These are phyloP conservation scores for Tolypocladium tropicale DNA, from an alignment of 2,329 filamentous ascomycete species.

Conservation along the genomic window DNA sequence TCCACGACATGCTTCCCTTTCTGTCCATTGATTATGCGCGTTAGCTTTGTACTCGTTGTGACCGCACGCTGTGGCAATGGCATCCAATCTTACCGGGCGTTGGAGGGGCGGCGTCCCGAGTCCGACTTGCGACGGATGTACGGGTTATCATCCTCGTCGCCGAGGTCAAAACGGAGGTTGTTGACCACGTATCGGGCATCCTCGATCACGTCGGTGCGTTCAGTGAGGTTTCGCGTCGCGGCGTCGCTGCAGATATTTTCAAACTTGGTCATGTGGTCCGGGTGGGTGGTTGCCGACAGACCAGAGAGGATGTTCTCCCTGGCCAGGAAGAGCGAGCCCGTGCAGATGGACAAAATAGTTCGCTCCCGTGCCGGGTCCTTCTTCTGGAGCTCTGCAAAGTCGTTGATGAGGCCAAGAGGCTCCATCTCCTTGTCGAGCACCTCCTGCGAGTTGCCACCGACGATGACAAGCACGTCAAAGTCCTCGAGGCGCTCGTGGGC, in stretches of 20 bases:
- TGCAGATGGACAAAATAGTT: constrained; percentile 71
- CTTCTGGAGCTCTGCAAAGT: constrained; percentile 71
- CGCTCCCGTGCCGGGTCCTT: constrained; percentile 70
- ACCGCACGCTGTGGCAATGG: not conserved
- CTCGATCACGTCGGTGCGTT: constrained; percentile 76
- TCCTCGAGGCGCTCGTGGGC: constrained; percentile 63
- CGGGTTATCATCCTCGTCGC: constrained; percentile 71
- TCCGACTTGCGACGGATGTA: constrained; percentile 71
- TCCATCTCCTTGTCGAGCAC: constrained; percentile 59
- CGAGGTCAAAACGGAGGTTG: constrained; percentile 79
- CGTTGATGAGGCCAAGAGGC: constrained; percentile 61
- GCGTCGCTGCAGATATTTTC: constrained; percentile 73
- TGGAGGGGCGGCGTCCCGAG: constrained; percentile 48
- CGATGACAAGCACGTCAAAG: constrained; percentile 69
- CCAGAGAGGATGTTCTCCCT: constrained; percentile 68
- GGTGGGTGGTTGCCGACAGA: constrained; percentile 72
- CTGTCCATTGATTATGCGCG: constrained; percentile 26
- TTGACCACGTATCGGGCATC: constrained; percentile 79
- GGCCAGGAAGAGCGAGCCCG: constrained; percentile 67
- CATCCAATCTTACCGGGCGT: constrained; percentile 40
- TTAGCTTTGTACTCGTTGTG: not conserved
- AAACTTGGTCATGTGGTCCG: constrained; percentile 68
- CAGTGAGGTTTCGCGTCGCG: constrained; percentile 56
- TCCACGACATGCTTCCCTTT: constrained; percentile 78
- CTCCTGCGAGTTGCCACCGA: constrained; percentile 57